Evolutionary conservation across 768 basidiomycete species (phyloP).

Genomic region (Crucibulum laeve): DNA sequence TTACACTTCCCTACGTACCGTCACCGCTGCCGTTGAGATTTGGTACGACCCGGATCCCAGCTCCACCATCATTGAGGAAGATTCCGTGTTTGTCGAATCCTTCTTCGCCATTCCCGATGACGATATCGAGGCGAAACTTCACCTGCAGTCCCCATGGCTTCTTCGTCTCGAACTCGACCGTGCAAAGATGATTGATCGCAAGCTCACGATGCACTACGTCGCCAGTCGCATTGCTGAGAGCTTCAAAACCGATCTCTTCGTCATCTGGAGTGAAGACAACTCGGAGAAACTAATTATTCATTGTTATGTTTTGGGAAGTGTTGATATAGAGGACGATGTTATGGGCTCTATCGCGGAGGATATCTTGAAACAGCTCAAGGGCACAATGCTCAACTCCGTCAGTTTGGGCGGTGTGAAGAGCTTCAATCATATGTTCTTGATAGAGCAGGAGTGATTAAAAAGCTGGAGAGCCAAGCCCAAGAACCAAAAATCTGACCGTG

Average conservation of each 20-base stretch:
- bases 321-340: conserved; percentile 82
- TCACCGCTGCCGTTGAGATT: conserved; percentile 94
- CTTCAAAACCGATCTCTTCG: conserved; percentile 93
- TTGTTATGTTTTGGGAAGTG: conserved; percentile 83
- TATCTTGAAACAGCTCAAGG: conserved; percentile 91
- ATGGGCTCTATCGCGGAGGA: conserved; percentile 82
- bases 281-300: conserved; percentile 96
- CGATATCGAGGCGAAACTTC: conserved; percentile 85
- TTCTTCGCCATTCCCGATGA: conserved; percentile 99
- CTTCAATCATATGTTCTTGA: conserved; percentile 90
- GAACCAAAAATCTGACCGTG: too few species aligned
- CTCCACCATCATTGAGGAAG: conserved; percentile 94
- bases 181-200: conserved; percentile 96
- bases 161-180: conserved; percentile 96
- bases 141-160: conserved; percentile 94
- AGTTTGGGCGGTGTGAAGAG: conserved; percentile 89
- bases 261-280: conserved; percentile 99
- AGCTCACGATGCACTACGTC: conserved; percentile 91
- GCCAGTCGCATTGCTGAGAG: conserved; percentile 90
- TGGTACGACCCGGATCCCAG: conserved; percentile 95
- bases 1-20: conserved; percentile 88
- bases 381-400: conserved; percentile 96
- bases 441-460: conserved; percentile 87
- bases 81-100: conserved; percentile 91
- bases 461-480: too few species aligned